Evolutionary conservation across 2,329 filamentous ascomycete species (phyloP).

Genomic region (Paramyrothecium sp.): DNA sequence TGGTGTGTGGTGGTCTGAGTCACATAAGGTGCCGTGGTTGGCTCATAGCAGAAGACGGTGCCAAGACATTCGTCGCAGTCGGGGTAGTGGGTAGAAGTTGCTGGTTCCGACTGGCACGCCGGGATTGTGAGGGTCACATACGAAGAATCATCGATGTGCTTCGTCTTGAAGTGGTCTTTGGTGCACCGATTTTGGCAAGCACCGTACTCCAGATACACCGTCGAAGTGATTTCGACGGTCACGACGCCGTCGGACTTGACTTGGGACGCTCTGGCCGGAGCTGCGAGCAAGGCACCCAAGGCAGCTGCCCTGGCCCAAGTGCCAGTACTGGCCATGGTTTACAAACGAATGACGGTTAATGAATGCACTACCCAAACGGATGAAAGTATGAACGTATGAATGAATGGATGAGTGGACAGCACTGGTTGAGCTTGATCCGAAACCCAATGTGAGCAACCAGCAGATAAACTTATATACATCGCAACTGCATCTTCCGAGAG

Average conservation of each 20-base stretch:
- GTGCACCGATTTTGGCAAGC: conserved; percentile 4
- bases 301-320: not conserved
- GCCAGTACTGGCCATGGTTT: not conserved
- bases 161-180: not conserved
- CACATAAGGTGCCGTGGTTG: conserved; percentile 18
- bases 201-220: conserved; percentile 10
- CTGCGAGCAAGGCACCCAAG: not conserved
- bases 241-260: not conserved
- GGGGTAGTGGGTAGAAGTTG: conserved; percentile 15
- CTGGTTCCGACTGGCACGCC: conserved; percentile 12
- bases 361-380: too few species aligned
- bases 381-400: too few species aligned
- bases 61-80: conserved; percentile 17
- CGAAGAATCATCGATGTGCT: not conserved
- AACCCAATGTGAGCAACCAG: too few species aligned
- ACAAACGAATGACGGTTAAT: too few species aligned
- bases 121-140: conserved; percentile 20
- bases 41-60: conserved; percentile 21
- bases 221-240: conserved; percentile 7
- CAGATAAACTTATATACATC: too few species aligned
- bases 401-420: too few species aligned
- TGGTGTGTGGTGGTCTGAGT: conserved; percentile 16
- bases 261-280: not conserved
- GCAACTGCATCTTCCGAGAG: too few species aligned
- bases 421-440: too few species aligned